Base-by-base conservation (phyloP, 441 rosid species). In the Gossypium gossypioides region DNA sequence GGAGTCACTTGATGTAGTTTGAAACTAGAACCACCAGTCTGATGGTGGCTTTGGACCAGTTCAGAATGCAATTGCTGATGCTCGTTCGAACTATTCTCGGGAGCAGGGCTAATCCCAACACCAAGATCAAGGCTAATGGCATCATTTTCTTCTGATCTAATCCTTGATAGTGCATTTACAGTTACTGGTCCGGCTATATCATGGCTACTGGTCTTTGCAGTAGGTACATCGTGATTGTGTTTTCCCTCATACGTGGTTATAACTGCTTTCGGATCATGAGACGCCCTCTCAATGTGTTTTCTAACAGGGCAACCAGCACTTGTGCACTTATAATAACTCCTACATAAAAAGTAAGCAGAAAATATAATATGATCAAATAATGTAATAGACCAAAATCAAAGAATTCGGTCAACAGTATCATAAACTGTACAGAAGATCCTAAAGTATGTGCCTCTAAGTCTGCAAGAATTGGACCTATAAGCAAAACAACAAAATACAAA, bases 321-420 rank as follows among this genome's bases (percentile, higher is more conserved):
- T 22, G 98, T 92, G 85, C 99, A 95, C 81, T 95, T 95, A 83
- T 95, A 95, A 78, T 92, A 95, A 75, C 98, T 95, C 95, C 99
- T 95, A 83, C 81, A 82, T 56, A 76, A 78, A 37, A 75, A 40
- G 4, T 16, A 25, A 12, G 44, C 27, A 52, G 57, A 4, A n/a
- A 48, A 69, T 63, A 68, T 18, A 19, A 34, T 21, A 56, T 55
- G 24, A 55, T 21, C 13, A 21, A 19, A 55, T 21, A 19, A 54
- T 55, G 59, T 55, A 55, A 55, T 21, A 55, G 3, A 55, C 59
- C 73, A 29, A 22, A 21, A 61, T 2, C n/a, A 18, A 32, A 62
- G 19, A 64, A 25, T 10, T 50, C 68, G 50, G 21, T 42, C 48
- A 18, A 21, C 13, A 74, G 44, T 64, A 21, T n/a, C 16, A 48